Percentiles rank a stretch among this genome's conserved stretches.
Conservation (phyloP, 2,329 filamentous ascomycete species). For the Exophiala alcalophila region DNA sequence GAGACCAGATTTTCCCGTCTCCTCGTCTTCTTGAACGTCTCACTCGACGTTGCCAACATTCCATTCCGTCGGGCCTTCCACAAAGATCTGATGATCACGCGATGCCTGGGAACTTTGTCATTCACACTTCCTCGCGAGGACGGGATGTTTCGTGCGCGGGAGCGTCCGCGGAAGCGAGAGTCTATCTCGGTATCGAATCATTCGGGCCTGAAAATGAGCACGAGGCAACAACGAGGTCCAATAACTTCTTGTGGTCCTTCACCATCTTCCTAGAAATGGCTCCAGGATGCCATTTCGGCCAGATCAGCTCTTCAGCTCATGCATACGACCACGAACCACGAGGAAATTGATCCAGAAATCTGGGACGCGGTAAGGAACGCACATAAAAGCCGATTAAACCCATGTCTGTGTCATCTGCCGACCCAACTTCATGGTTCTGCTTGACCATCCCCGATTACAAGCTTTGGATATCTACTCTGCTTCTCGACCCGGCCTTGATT, state of each 20-base stretch:
- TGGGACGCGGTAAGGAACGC: constrained; percentile 11
- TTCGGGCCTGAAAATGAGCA: constrained; percentile 3
- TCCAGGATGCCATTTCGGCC: constrained; percentile 6
- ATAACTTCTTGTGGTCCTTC: constrained; percentile 20
- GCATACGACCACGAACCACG: constrained; percentile 3
- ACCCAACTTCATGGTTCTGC: constrained; percentile 19
- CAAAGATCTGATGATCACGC: too few species aligned
- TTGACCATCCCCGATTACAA: constrained; percentile 8
- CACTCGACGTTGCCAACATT: too few species aligned
- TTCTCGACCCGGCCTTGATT: constrained; percentile 2
- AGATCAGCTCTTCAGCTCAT: constrained; percentile 1
- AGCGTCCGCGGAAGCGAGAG: constrained; percentile 7
- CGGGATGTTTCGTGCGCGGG: constrained; percentile 7
- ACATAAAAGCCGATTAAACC: constrained; percentile 13
- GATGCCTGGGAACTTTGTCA: constrained; percentile 7
- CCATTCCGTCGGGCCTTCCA: too few species aligned
- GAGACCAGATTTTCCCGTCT: constrained; percentile 1
- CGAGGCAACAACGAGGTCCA: constrained; percentile 4
- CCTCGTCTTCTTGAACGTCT: constrained; percentile 5
- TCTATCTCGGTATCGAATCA: constrained; percentile 19
- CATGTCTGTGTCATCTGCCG: constrained; percentile 18
- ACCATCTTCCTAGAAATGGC: constrained; percentile 17
- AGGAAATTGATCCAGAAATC: constrained; percentile 1
- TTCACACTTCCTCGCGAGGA: too few species aligned
- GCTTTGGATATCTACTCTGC: constrained; percentile 1